A percentile compares a stretch with the other conserved stretches of the same genome.
phyloP scores from a whole-genome alignment of 441 rosid species.

The Populus hybrid region DNA sequence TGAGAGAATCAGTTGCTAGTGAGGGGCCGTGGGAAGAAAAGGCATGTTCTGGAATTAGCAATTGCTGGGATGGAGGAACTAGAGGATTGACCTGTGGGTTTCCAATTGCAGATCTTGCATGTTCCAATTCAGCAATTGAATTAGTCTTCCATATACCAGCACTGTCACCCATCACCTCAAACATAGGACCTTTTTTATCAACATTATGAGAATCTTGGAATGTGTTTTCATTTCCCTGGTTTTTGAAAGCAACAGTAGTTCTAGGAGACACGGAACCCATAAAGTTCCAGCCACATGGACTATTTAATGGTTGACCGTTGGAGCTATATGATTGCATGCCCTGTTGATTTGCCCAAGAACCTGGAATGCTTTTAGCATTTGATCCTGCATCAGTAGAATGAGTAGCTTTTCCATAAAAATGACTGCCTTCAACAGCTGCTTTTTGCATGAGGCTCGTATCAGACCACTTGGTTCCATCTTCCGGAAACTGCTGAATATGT shows the following conservation, averaged over 20 bases:
- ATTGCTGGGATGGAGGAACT: constrained; percentile 77
- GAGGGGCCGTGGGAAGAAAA: constrained; percentile 39
- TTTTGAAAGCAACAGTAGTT: constrained; percentile 25
- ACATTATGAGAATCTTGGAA: constrained; percentile 30
- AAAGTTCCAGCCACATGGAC: constrained; percentile 42
- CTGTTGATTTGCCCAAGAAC: constrained; percentile 38
- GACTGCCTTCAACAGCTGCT: constrained; percentile 41
- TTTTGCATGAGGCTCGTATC: constrained; percentile 43
- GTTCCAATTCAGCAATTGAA: constrained; percentile 34
- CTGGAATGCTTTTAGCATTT: constrained; percentile 32
- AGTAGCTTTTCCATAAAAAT: constrained; percentile 36
- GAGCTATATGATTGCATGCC: constrained; percentile 19
- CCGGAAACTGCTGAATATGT: constrained; percentile 33
- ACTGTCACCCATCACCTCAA: constrained; percentile 37
- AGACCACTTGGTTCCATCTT: constrained; percentile 39
- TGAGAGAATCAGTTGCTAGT: constrained; percentile 27
- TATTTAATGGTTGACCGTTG: constrained; percentile 22
- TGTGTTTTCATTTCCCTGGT: constrained; percentile 35
- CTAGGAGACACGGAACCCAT: constrained; percentile 29
- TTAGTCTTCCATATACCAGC: constrained; percentile 43
- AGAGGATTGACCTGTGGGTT: constrained; percentile 39
- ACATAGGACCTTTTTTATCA: constrained; percentile 23
- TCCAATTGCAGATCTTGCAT: constrained; percentile 23
- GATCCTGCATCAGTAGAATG: constrained; percentile 35
- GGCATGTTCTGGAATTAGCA: constrained; percentile 33